Conservation (phyloP, 1,284 basidiomycete species). For the Leucoagaricus sp. region DNA sequence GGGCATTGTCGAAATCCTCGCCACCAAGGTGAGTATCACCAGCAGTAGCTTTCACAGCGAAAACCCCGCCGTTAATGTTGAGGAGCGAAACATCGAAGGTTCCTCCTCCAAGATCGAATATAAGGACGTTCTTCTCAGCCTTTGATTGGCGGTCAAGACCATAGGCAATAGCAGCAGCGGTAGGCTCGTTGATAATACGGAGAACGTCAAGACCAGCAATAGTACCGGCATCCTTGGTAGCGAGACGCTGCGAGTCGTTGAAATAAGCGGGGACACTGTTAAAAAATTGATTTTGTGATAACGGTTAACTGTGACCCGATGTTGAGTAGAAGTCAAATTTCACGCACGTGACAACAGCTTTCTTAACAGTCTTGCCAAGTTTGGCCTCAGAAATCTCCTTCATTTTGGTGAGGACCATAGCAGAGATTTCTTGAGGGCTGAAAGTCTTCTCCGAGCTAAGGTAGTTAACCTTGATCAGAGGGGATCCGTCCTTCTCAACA, state of each 20-base stretch:
- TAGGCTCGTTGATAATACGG: slow-evolving; percentile 98
- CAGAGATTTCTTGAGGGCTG: slow-evolving; percentile 96
- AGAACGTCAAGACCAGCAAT: slow-evolving; percentile 94
- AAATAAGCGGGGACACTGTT: slow-evolving; percentile 90
- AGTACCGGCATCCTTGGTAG: slow-evolving; percentile 94
- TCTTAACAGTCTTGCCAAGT: slow-evolving; percentile 93
- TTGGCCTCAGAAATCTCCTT: slow-evolving; percentile 99
- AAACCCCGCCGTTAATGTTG: slow-evolving; percentile 96
- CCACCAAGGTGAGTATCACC: slow-evolving; percentile 99
- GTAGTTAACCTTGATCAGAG: slow-evolving; percentile 95
- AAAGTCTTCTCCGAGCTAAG: slow-evolving; percentile 94
- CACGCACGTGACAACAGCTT: slow-evolving; percentile 89
- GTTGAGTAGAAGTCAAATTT: slow-evolving; percentile 14
- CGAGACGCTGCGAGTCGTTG: slow-evolving; percentile 95
- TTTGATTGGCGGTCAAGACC: slow-evolving; percentile 90
- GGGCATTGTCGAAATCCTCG: slow-evolving; percentile 98
- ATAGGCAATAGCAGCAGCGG: slow-evolving; percentile 92
- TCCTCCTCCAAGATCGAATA: slow-evolving; percentile 99
- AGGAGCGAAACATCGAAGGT: slow-evolving; percentile 98
- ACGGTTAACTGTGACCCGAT: slow-evolving; percentile 4
- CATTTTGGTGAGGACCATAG: slow-evolving; percentile 99
- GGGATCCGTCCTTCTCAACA: slow-evolving; percentile 91
- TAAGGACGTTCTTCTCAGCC: slow-evolving; percentile 97
- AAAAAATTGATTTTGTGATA: slow-evolving; percentile 13
- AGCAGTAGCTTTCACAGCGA: slow-evolving; percentile 96